Evolutionary conservation across 1,284 basidiomycete genomes (phyloP), one percentile per base, ranked within the genome.

Genomic region (Ganoderma multipileum): DNA sequence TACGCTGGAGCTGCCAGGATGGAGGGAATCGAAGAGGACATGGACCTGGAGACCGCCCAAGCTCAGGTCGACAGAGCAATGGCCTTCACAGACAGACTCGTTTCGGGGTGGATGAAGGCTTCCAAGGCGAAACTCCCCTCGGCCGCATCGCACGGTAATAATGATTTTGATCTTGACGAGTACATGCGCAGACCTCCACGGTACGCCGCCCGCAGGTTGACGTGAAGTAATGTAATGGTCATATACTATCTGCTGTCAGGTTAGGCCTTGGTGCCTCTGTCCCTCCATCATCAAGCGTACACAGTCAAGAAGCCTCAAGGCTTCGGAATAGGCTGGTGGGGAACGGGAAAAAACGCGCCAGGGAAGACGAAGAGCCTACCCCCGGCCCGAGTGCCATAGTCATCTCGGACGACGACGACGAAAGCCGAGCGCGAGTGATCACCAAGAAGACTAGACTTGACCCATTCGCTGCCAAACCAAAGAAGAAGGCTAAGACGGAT

Each of bases 61-160:
- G 91, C 91, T 36, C 89, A 91, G 78, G 87, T 93, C 67, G 90
- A 94, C 79, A 82, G 92, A 75, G 88, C 92, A n/a, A 86, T 94
- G 86, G 88, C 92, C 4, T 87, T 90, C 77, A 87, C 89, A 1
- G 86, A 92, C 72, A 84, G 87, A 75, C 82, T 94, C 70, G 87
- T 92, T 44, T 84, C 90, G 18, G 90, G 91, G 64, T 94, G 92
- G 92, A 83, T 94, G 72, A 86, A 87, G 74, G 84, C 89, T 26
- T 77, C 81, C 64, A 77, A 78, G 44, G 79, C 79, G 44, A 75
- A 75, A 16, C 67, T 75, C 52, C 69, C 74, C 8, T 72, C 75
- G 8, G 72, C 74, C 1, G 65, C 69, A 16, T 68, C 70, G 11
- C 66, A 73, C 8, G 62, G 69, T 16, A 80, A 86, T 68, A 74